These are phyloP conservation scores for Cladosporium sp. DNA, from an alignment of 2,329 filamentous ascomycete genomes.

Conservation along the genomic window DNA sequence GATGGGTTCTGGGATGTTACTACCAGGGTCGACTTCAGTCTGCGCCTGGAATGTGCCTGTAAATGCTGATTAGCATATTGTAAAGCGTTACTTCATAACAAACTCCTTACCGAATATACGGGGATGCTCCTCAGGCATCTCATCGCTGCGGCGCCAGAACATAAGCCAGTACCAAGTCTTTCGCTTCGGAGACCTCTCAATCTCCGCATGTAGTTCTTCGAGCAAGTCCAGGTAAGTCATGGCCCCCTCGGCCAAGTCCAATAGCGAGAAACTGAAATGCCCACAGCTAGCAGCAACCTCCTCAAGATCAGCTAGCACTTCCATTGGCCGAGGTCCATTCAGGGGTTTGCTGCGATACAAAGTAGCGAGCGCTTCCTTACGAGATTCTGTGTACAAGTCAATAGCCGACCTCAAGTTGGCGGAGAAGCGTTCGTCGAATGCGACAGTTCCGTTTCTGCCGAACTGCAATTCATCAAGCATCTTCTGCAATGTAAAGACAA, in stretches of 20 bases:
- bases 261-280: conserved; percentile 87
- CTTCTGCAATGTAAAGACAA: conserved; percentile 86
- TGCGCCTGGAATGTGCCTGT: conserved; percentile 8
- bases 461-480: conserved; percentile 87
- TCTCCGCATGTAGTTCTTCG: conserved; percentile 71
- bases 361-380: conserved; percentile 68
- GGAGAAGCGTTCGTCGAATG: conserved; percentile 73
- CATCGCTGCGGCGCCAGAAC: conserved; percentile 56
- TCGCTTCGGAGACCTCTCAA: conserved; percentile 56
- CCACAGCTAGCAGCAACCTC: conserved; percentile 97
- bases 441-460: conserved; percentile 46
- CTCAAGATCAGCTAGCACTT: conserved; percentile 86
- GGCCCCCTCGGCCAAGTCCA: conserved; percentile 88
- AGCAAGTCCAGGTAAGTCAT: conserved; percentile 75
- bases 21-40: conserved; percentile 5
- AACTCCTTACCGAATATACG: conserved; percentile 1
- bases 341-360: conserved; percentile 69
- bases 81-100: background rate
- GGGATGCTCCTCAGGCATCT: conserved; percentile 2
- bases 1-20: conserved; percentile 26
- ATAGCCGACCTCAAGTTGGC: conserved; percentile 77
- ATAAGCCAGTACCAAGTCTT: conserved; percentile 81
- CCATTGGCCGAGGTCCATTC: conserved; percentile 28
- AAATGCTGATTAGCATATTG: conserved; percentile 8
- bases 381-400: conserved; percentile 68